Evolutionary conservation across 768 basidiomycete species (phyloP).

Genomic region (Leccinum longicurvipes): DNA sequence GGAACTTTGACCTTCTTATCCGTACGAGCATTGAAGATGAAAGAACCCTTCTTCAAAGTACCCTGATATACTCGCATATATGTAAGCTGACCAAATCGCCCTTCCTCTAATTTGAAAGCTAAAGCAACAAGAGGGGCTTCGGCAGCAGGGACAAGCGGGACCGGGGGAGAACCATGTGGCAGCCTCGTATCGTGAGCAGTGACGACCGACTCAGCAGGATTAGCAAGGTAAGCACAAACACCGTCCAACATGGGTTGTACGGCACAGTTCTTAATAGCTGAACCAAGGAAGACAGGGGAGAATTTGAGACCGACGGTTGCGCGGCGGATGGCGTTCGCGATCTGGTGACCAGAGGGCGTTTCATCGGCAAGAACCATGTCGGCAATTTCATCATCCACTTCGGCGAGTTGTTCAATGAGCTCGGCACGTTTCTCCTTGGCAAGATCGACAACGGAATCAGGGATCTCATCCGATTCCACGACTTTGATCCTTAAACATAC

Average conservation of each 20-base stretch:
- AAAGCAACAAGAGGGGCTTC: slow-evolving; percentile 87
- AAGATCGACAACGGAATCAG: slow-evolving; percentile 64
- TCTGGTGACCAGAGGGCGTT: slow-evolving; percentile 64
- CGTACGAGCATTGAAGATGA: slow-evolving; percentile 89
- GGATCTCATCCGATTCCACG: slow-evolving; percentile 84
- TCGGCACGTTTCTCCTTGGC: slow-evolving; percentile 85
- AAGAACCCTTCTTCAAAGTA: slow-evolving; percentile 76
- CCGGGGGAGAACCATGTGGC: slow-evolving; percentile 59
- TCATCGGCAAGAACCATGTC: slow-evolving; percentile 89
- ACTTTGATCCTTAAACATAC: slow-evolving; percentile 59
- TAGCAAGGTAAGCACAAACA: slow-evolving; percentile 92
- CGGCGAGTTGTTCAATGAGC: slow-evolving; percentile 92
- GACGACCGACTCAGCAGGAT: slow-evolving; percentile 74
- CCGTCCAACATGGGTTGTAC: slow-evolving; percentile 94
- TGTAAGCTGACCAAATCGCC: slow-evolving; percentile 93
- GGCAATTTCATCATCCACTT: slow-evolving; percentile 93
- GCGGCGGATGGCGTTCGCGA: slow-evolving; percentile 83
- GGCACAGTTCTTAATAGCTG: slow-evolving; percentile 95
- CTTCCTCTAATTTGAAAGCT: slow-evolving; percentile 98
- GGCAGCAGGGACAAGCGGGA: slow-evolving; percentile 78
- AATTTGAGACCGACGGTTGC: slow-evolving; percentile 87
- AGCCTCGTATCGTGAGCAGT: slow-evolving; percentile 81
- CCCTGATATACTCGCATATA: slow-evolving; percentile 99
- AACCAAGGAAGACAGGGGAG: slow-evolving; percentile 95
- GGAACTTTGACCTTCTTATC: slow-evolving; percentile 98